Evolutionary conservation across 805 yeast genomes (phyloP).

Genomic region (Pichia occidentalis): DNA sequence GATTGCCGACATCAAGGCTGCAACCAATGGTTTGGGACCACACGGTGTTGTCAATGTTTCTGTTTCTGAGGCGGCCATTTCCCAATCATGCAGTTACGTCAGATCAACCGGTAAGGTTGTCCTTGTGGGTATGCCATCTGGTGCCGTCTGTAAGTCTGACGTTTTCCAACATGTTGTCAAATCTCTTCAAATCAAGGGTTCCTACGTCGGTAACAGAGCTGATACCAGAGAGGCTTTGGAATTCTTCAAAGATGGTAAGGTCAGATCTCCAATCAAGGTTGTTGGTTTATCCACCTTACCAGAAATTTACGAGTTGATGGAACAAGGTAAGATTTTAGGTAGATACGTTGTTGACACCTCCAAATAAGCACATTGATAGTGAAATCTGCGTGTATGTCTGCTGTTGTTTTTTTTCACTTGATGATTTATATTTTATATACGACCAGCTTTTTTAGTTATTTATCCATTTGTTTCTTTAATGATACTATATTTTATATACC

Average conservation of each 20-base stretch:
- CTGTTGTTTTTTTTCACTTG: too few species aligned
- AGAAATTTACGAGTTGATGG: slow-evolving; percentile 46
- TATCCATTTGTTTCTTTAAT: too few species aligned
- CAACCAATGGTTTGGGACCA: slow-evolving; percentile 43
- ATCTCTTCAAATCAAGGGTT: slow-evolving; percentile 48
- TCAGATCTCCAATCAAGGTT: slow-evolving; percentile 48
- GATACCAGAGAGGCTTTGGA: slow-evolving; percentile 55
- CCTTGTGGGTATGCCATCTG: slow-evolving; percentile 58
- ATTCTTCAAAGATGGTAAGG: slow-evolving; percentile 45
- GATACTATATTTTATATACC: too few species aligned
- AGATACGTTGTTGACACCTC: slow-evolving; percentile 58
- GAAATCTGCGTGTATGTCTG: too few species aligned
- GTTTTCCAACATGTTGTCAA: slow-evolving; percentile 51
- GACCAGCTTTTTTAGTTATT: too few species aligned
- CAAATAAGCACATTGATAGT: slow-evolving; percentile 12
- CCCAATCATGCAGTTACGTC: slow-evolving; percentile 36
- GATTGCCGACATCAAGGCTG: slow-evolving; percentile 33
- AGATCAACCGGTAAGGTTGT: slow-evolving; percentile 53
- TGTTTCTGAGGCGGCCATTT: slow-evolving; percentile 43
- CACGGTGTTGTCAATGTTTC: slow-evolving; percentile 49
- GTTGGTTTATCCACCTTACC: slow-evolving; percentile 48
- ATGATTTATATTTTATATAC: too few species aligned
- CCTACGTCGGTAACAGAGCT: slow-evolving; percentile 57
- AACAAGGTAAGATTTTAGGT: slow-evolving; percentile 56
- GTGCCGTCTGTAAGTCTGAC: slow-evolving; percentile 44